A percentile compares a stretch with the other conserved stretches of the same genome.
These are phyloP conservation scores for Singerocomus inundabilis DNA, from an alignment of 1,284 basidiomycete species.

Conservation along the genomic window DNA sequence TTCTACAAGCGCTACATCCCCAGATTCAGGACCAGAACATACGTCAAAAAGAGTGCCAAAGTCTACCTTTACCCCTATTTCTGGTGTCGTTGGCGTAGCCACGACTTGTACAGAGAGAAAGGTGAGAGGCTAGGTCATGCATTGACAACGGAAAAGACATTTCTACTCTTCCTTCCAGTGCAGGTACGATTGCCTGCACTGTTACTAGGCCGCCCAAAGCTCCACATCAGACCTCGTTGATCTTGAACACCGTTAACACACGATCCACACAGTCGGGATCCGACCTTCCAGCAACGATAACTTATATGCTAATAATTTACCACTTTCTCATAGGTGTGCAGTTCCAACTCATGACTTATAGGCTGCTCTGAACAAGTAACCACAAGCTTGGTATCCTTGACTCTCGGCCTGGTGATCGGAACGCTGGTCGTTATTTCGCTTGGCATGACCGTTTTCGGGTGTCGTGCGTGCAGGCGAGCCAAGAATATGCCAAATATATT, in stretches of 20 bases:
- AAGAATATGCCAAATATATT: not conserved
- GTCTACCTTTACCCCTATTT: not conserved
- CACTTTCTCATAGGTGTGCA: slow-evolving; percentile 9
- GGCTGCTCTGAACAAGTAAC: slow-evolving; percentile 3
- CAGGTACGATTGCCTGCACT: not conserved
- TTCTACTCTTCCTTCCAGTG: not conserved
- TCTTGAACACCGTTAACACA: not conserved
- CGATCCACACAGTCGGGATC: not conserved
- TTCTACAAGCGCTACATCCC: not conserved
- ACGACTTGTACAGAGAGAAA: not conserved
- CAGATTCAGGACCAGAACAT: not conserved
- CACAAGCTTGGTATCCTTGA: slow-evolving; percentile 7
- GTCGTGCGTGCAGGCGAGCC: slow-evolving; percentile 1
- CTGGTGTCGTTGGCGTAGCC: not conserved
- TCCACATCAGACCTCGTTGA: slow-evolving; percentile 1
- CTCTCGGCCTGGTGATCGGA: slow-evolving; percentile 14
- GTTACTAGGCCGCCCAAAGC: not conserved
- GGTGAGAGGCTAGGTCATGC: slow-evolving; percentile 7
- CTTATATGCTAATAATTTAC: not conserved
- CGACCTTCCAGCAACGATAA: slow-evolving; percentile 1
- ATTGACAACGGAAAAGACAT: not conserved
- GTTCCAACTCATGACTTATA: not conserved
- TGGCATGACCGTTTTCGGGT: slow-evolving; percentile 4
- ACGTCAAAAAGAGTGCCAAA: not conserved
- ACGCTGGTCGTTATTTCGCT: slow-evolving; percentile 8